phyloP scores from a whole-genome alignment of 345 rosid genomes.

The Eucalyptus curtisii region DNA sequence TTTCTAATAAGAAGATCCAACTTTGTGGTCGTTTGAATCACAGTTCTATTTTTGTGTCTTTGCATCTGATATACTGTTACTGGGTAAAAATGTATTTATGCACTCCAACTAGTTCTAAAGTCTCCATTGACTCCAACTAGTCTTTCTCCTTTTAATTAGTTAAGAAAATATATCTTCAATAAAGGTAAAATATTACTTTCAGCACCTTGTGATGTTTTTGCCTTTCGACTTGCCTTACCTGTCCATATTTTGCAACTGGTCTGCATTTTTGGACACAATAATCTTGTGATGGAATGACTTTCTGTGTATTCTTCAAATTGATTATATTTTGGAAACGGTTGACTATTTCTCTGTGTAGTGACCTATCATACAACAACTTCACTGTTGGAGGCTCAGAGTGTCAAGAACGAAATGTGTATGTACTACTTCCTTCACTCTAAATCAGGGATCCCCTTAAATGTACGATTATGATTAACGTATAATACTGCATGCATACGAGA shows the following conservation, averaged over 20 bases:
- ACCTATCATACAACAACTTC: slow-evolving; percentile 23
- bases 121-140: not conserved
- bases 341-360: slow-evolving; percentile 4
- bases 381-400: not conserved
- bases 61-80: not conserved
- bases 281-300: not conserved
- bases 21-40: not conserved
- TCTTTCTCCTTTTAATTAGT: not conserved
- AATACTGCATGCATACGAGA: rapidly evolving
- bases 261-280: not conserved
- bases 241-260: not conserved
- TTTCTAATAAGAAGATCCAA: not conserved
- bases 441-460: no score
- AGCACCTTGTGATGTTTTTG: not conserved
- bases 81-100: not conserved
- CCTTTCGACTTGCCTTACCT: not conserved
- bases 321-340: not conserved
- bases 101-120: not conserved
- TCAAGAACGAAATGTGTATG: not conserved
- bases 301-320: not conserved
- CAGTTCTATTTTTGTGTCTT: not conserved
- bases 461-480: rapidly evolving
- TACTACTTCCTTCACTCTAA: no score
- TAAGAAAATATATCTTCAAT: not conserved
- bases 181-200: not conserved